Conservation (phyloP, 495 filamentous ascomycete genomes). For the Penicillium dipodomyicola region DNA sequence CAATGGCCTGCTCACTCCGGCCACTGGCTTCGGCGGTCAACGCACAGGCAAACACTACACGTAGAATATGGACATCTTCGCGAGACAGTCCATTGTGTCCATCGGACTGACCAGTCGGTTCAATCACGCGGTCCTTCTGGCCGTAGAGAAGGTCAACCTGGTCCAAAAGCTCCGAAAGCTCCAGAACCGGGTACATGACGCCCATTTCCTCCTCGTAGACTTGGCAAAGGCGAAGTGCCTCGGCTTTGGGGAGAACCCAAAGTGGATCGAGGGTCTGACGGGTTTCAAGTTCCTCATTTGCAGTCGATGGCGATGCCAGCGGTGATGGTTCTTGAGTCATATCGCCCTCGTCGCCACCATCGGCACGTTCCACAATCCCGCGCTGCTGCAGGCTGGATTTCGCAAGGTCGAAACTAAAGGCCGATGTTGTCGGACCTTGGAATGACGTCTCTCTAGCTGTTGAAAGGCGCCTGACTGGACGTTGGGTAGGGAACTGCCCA, state of each 20-base stretch:
- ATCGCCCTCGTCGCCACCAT: constrained; percentile 51
- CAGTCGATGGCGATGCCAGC: constrained; percentile 49
- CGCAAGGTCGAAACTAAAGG: constrained; percentile 77
- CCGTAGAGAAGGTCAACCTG: constrained; percentile 60
- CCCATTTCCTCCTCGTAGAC: constrained; percentile 84
- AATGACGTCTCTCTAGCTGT: constrained; percentile 50
- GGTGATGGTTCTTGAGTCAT: constrained; percentile 47
- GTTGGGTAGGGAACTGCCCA: constrained; percentile 12
- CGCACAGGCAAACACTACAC: constrained; percentile 72
- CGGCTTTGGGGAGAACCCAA: constrained; percentile 69
- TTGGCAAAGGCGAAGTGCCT: constrained; percentile 69
- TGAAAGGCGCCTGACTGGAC: constrained; percentile 24
- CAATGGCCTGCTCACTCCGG: constrained; percentile 65
- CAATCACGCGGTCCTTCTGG: constrained; percentile 48
- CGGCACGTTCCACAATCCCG: constrained; percentile 60
- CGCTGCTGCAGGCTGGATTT: constrained; percentile 78
- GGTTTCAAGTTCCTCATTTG: constrained; percentile 36
- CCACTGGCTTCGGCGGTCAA: constrained; percentile 72
- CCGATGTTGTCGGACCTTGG: constrained; percentile 77
- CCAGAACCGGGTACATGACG: constrained; percentile 79
- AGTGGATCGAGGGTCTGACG: constrained; percentile 61
- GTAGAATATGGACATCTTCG: constrained; percentile 65
- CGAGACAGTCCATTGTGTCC: constrained; percentile 44
- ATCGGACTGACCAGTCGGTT: background rate
- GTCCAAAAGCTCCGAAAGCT: constrained; percentile 59